These are phyloP conservation scores for Alternaria sp. DNA, from an alignment of 2,329 filamentous ascomycete species.

Conservation along the genomic window DNA sequence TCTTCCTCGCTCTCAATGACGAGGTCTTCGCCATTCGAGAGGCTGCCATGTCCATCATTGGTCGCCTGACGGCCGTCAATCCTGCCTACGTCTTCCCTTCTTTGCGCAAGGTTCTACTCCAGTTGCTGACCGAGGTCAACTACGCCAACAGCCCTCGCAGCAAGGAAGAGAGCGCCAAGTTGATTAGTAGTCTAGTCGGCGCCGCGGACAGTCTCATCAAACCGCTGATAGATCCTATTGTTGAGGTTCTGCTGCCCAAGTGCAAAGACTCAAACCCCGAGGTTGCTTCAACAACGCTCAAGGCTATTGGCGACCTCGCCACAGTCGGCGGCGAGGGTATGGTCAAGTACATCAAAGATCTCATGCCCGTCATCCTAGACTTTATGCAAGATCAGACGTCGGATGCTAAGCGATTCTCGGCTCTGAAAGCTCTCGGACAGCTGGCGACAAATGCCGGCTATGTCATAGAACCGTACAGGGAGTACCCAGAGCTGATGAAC, in stretches of 20 bases:
- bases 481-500: slow-evolving; percentile 92
- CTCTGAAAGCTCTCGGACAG: slow-evolving; percentile 87
- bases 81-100: slow-evolving; percentile 98
- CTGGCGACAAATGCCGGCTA: slow-evolving; percentile 96
- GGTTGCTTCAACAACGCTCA: slow-evolving; percentile 92
- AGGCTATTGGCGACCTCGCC: slow-evolving; percentile 91
- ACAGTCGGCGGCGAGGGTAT: slow-evolving; percentile 94
- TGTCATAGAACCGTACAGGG: slow-evolving; percentile 93
- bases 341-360: slow-evolving; percentile 84
- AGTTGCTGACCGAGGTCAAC: slow-evolving; percentile 93
- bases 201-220: slow-evolving; percentile 93
- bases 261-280: slow-evolving; percentile 83
- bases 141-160: slow-evolving; percentile 93
- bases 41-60: slow-evolving; percentile 94
- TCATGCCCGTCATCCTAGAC: slow-evolving; percentile 95
- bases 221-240: slow-evolving; percentile 96
- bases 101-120: slow-evolving; percentile 90
- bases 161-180: slow-evolving; percentile 94
- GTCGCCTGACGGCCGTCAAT: slow-evolving; percentile 86
- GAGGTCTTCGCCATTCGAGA: slow-evolving; percentile 92
- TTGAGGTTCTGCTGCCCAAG: slow-evolving; percentile 91
- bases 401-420: slow-evolving; percentile 86
- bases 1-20: slow-evolving; percentile 96
- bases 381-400: slow-evolving; percentile 94
- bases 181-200: slow-evolving; percentile 89